These are phyloP conservation scores for Bretziella fagacearum DNA, from an alignment of 2,329 filamentous ascomycete genomes.

Conservation along the genomic window DNA sequence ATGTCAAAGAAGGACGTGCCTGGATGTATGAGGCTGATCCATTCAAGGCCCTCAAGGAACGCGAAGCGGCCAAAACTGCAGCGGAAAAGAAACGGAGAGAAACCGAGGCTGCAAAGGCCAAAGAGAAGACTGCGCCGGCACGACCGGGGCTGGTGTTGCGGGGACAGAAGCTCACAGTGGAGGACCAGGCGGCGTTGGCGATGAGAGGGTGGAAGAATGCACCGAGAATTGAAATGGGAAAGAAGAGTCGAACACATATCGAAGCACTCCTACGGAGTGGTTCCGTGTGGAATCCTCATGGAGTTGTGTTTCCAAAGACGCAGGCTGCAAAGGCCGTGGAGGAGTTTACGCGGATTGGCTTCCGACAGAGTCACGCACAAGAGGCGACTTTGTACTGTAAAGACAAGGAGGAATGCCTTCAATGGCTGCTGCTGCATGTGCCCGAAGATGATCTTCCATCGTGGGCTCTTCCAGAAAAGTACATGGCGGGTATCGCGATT, in stretches of 20 bases:
- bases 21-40: constrained; percentile 97
- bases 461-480: constrained; percentile 84
- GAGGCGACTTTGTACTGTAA: constrained; percentile 80
- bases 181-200: constrained; percentile 22
- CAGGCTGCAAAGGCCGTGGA: constrained; percentile 46
- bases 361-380: constrained; percentile 74
- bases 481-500: constrained; percentile 76
- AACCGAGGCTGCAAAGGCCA: constrained; percentile 46
- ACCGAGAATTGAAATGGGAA: constrained; percentile 86
- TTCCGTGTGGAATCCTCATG: constrained; percentile 75
- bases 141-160: constrained; percentile 9
- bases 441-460: constrained; percentile 89
- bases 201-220: constrained; percentile 68
- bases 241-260: constrained; percentile 58
- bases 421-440: constrained; percentile 93
- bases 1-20: constrained; percentile 55
- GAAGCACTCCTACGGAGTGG: constrained; percentile 64
- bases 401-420: constrained; percentile 77
- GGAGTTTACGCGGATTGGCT: constrained; percentile 63
- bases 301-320: constrained; percentile 42
- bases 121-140: constrained; percentile 32
- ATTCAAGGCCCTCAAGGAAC: constrained; percentile 63
- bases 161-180: constrained; percentile 21
- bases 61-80: constrained; percentile 58
- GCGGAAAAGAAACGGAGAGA: constrained; percentile 69